phyloP scores from a whole-genome alignment of 129 eudicot species.

The Deinandra increscens region DNA sequence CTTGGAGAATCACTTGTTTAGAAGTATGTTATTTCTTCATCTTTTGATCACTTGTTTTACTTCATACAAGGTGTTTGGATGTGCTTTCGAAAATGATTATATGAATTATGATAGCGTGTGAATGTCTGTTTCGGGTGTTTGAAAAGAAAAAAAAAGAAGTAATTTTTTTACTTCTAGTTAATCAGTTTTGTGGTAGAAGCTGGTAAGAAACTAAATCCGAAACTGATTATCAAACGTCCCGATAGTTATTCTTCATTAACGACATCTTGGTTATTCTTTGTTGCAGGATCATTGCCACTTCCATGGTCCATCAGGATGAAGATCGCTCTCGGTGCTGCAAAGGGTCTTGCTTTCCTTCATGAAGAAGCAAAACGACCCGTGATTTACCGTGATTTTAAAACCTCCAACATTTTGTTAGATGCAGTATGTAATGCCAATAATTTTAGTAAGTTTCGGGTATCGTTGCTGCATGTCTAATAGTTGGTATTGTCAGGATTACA shows the following conservation, averaged over 20 bases:
- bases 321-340: slow-evolving; percentile 94
- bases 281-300: slow-evolving; percentile 87
- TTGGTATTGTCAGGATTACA: slow-evolving; percentile 62
- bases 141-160: no score
- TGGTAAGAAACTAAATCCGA: no score
- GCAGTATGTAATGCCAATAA: slow-evolving; percentile 53
- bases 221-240: no score
- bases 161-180: no score
- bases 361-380: slow-evolving; percentile 94
- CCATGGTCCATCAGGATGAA: slow-evolving; percentile 98
- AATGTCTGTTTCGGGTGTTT: no score
- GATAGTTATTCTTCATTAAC: no score
- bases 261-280: background rate
- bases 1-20: slow-evolving; percentile 89
- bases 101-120: no score
- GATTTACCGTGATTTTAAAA: slow-evolving; percentile 92
- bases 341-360: slow-evolving; percentile 90
- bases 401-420: slow-evolving; percentile 85
- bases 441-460: background rate
- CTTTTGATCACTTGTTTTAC: background rate
- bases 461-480: background rate
- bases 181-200: no score
- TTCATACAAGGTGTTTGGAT: background rate
- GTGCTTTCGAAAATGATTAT: background rate
- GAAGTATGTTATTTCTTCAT: slow-evolving; percentile 47